These are phyloP conservation scores for Litchi chinensis DNA, from an alignment of 345 rosid species.

Conservation along the genomic window DNA sequence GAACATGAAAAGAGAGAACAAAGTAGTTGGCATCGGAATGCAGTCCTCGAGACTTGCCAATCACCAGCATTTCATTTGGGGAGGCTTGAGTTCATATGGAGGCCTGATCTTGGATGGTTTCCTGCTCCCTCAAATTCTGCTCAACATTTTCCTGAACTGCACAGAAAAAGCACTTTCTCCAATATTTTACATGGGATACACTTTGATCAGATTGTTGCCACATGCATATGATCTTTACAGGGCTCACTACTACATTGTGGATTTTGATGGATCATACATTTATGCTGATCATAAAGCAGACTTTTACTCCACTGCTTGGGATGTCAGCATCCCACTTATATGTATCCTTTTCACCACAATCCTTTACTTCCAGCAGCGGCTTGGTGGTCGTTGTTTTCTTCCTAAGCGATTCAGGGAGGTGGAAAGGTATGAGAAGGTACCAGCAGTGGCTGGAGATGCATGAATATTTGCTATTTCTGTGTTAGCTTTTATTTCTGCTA, in stretches of 20 bases:
- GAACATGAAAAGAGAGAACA: conserved; percentile 14
- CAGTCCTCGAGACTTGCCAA: not conserved
- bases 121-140: conserved; percentile 51
- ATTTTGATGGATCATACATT: conserved; percentile 32
- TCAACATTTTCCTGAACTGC: conserved; percentile 43
- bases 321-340: conserved; percentile 34
- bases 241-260: conserved; percentile 21
- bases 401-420: conserved; percentile 34
- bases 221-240: conserved; percentile 58
- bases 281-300: conserved; percentile 44
- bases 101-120: conserved; percentile 52
- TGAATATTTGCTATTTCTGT: no score
- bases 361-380: conserved; percentile 46
- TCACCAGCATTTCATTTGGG: conserved; percentile 24
- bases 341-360: conserved; percentile 39
- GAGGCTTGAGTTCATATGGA: conserved; percentile 38
- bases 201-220: conserved; percentile 42
- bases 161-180: conserved; percentile 36
- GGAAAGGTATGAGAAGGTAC: conserved; percentile 40
- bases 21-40: not conserved
- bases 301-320: conserved; percentile 49
- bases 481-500: no score
- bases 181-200: conserved; percentile 39
- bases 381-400: conserved; percentile 50
- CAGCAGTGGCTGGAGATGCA: not conserved